These are phyloP conservation scores for Candida caryicola DNA, from an alignment of 805 yeast genomes.

Conservation along the genomic window DNA sequence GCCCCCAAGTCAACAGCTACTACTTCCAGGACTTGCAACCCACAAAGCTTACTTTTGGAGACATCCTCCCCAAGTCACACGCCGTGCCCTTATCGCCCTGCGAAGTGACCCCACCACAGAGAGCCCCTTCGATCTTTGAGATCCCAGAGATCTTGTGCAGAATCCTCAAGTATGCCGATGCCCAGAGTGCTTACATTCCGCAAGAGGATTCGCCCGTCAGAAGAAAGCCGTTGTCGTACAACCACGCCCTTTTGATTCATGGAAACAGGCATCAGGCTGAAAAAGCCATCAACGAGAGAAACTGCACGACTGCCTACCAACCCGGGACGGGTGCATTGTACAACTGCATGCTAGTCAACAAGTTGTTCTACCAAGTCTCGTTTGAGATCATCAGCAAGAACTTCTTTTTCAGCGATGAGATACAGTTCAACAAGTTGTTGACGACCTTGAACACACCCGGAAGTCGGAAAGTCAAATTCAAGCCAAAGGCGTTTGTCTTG, in stretches of 20 bases:
- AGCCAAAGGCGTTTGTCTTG: constrained; percentile 52
- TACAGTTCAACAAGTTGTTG: constrained; percentile 41
- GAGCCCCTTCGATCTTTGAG: constrained; percentile 48
- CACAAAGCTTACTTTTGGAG: neutral
- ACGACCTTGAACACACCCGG: constrained; percentile 1
- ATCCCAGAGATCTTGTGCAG: constrained; percentile 73
- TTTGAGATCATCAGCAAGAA: constrained; percentile 52
- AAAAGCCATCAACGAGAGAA: constrained; percentile 38
- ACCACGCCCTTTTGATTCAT: constrained; percentile 68
- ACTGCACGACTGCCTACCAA: constrained; percentile 4
- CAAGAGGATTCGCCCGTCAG: constrained; percentile 58
- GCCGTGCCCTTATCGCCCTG: neutral
- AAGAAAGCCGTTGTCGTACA: constrained; percentile 64
- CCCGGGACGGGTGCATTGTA: constrained; percentile 34
- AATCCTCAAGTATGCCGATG: constrained; percentile 62
- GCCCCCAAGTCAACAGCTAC: constrained; percentile 1
- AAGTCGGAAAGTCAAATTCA: constrained; percentile 17
- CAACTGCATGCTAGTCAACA: constrained; percentile 68
- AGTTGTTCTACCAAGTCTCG: constrained; percentile 59
- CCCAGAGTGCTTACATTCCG: constrained; percentile 51
- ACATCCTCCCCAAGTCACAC: neutral
- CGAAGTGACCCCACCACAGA: neutral
- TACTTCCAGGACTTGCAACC: constrained; percentile 7
- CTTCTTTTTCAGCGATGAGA: constrained; percentile 51
- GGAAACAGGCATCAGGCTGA: constrained; percentile 50